Conservation (phyloP, 116 monocot species). For the Posidonia oceanica region DNA sequence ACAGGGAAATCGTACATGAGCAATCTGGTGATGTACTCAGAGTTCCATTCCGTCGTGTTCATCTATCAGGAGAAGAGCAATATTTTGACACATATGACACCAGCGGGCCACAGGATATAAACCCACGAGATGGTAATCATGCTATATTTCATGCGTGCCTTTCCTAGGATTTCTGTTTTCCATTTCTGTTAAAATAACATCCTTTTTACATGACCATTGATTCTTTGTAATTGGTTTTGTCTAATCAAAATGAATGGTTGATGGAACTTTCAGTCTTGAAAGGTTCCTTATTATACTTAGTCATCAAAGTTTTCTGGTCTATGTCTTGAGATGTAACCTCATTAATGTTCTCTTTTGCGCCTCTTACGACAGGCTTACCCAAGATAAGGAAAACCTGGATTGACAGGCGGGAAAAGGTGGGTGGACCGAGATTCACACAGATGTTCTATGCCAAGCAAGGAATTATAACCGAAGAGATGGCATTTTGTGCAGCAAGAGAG, state of each 20-base stretch:
- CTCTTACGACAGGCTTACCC: constrained; percentile 51
- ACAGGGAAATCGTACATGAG: constrained; percentile 70
- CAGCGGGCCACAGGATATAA: constrained; percentile 82
- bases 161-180: neutral
- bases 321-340: too few species aligned
- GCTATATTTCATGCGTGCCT: neutral
- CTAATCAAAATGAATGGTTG: neutral
- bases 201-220: neutral
- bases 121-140: constrained; percentile 46
- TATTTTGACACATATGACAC: constrained; percentile 91
- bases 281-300: neutral
- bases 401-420: constrained; percentile 44
- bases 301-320: too few species aligned
- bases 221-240: neutral
- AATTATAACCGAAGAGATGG: constrained; percentile 93
- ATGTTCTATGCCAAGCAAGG: constrained; percentile 95
- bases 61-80: constrained; percentile 59
- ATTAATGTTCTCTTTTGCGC: neutral
- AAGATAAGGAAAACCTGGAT: constrained; percentile 89
- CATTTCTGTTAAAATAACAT: too few species aligned
- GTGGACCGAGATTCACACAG: constrained; percentile 73
- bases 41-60: constrained; percentile 77
- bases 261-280: neutral
- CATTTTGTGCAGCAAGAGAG: constrained; percentile 82
- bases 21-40: constrained; percentile 63